Base-by-base conservation (phyloP, 768 basidiomycete genomes). In the Dendrothele bispora region DNA sequence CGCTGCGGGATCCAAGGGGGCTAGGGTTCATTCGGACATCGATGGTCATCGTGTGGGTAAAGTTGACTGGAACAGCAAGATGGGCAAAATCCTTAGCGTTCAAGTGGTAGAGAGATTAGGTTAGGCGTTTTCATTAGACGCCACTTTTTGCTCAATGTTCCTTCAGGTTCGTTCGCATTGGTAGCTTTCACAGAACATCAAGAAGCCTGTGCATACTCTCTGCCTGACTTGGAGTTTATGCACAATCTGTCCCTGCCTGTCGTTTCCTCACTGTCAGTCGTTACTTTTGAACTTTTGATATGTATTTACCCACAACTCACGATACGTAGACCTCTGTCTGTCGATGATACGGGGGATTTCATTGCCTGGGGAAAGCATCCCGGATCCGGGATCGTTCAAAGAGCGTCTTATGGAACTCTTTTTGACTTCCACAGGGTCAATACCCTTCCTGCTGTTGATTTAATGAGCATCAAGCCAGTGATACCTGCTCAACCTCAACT, bases 11-110 rank as follows among this genome's bases (percentile, higher is more conserved):
- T 62, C 65, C 8, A 86, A 79, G 55, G 82, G 83, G 43, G 84
- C 78, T 2, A 71, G 81, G 50, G 74, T 72, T 42, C 70, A 73
- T 38, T 63, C 75, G 4, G 77, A 85, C 55, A 70, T 90, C 29
- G 80, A 71, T 38, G 89, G 89, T 3, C 80, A 88, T 12, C 72
- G 79, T 37, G 63, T 91, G 17, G 80, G 75, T 4, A 88, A 80
- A 61, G 76, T 72, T 2, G 87, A 91, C 17, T 84, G 88, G 82
- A 68, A 70, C 17, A 61, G 57, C 35, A 82, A 80, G 55, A 57
- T 61, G 12, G 84, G 83, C 7, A 62, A 62, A 6, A 76, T 84
- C 10, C 66, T 75, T 22, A 63, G 66, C 32, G 73, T 72, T 6
- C 75, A 83, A 39, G 70, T 87, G 14, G 70, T 91, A 3, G 79